A percentile compares a stretch with the other conserved stretches of the same genome.
phyloP scores from a whole-genome alignment of 805 yeast genomes.

The Barnettozyma pratensis region DNA sequence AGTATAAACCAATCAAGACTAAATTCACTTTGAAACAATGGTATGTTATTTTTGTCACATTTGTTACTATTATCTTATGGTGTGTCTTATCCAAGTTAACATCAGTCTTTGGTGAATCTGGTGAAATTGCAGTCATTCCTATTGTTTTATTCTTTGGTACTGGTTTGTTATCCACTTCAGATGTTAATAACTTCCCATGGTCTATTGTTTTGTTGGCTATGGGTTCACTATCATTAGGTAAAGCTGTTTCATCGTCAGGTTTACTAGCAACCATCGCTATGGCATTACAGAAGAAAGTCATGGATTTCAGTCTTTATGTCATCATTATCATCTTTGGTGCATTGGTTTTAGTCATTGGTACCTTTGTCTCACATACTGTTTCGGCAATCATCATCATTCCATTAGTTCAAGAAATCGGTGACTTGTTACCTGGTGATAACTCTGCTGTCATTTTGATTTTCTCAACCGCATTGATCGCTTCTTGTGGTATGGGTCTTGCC shows the following conservation, averaged over 20 bases:
- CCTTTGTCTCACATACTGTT: conserved; percentile 94
- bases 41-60: conserved; percentile 65
- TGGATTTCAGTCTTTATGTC: conserved; percentile 57
- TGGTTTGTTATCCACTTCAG: conserved; percentile 76
- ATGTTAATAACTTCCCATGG: conserved; percentile 94
- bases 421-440: conserved; percentile 61
- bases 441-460: conserved; percentile 46
- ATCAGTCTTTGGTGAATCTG: conserved; percentile 81
- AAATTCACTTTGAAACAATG: conserved; percentile 66
- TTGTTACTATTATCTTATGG: conserved; percentile 80
- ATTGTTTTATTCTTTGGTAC: conserved; percentile 85
- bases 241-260: conserved; percentile 91
- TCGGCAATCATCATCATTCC: conserved; percentile 94
- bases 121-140: conserved; percentile 84
- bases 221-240: conserved; percentile 96
- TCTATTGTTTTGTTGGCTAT: conserved; percentile 90
- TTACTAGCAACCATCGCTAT: conserved; percentile 73
- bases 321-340: conserved; percentile 79
- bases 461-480: conserved; percentile 59
- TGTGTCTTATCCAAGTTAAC: conserved; percentile 76
- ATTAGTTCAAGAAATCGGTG: conserved; percentile 82
- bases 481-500: conserved; percentile 96
- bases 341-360: conserved; percentile 78
- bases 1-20: conserved; percentile 51
- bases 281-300: conserved; percentile 59